Percentiles rank a stretch among this genome's conserved stretches.
These are phyloP conservation scores for Pseudozyma thailandica DNA, from an alignment of 1,284 basidiomycete species.

Conservation along the genomic window DNA sequence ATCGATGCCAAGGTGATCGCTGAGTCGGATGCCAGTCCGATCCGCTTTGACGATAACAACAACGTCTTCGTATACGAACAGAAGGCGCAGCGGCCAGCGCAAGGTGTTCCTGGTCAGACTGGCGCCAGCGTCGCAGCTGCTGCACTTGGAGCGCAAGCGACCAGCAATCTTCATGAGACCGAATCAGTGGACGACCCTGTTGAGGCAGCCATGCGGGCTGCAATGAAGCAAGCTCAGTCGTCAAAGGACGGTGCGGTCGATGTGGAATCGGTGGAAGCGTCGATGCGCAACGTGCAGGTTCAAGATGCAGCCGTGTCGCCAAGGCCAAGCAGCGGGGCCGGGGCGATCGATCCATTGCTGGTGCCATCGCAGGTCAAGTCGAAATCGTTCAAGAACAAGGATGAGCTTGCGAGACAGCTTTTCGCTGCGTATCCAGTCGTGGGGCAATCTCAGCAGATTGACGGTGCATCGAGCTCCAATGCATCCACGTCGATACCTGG, in stretches of 20 bases:
- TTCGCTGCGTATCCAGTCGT: constrained; percentile 25
- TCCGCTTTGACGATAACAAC: constrained; percentile 57
- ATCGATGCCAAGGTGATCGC: constrained; percentile 78
- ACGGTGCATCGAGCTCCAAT: constrained; percentile 8
- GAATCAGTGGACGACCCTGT: constrained; percentile 57
- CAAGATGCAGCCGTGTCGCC: constrained; percentile 20
- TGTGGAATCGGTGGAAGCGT: constrained; percentile 29
- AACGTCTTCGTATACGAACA: constrained; percentile 47
- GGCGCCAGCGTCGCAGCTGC: neutral
- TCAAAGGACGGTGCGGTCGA: constrained; percentile 5
- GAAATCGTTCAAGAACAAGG: constrained; percentile 14
- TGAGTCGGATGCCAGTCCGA: constrained; percentile 70
- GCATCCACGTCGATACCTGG: constrained; percentile 3
- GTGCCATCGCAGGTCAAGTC: constrained; percentile 35
- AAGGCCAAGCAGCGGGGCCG: neutral
- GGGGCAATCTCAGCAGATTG: constrained; percentile 8
- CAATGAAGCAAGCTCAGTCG: constrained; percentile 23
- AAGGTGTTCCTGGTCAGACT: neutral
- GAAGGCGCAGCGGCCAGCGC: neutral
- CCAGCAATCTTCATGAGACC: constrained; percentile 16
- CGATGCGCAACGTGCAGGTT: constrained; percentile 37
- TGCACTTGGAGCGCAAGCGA: constrained; percentile 1
- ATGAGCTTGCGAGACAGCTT: constrained; percentile 23
- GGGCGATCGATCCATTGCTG: constrained; percentile 15
- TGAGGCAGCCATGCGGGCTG: constrained; percentile 61